Conservation (phyloP, 345 rosid species). For the Moricandia arvensis region DNA sequence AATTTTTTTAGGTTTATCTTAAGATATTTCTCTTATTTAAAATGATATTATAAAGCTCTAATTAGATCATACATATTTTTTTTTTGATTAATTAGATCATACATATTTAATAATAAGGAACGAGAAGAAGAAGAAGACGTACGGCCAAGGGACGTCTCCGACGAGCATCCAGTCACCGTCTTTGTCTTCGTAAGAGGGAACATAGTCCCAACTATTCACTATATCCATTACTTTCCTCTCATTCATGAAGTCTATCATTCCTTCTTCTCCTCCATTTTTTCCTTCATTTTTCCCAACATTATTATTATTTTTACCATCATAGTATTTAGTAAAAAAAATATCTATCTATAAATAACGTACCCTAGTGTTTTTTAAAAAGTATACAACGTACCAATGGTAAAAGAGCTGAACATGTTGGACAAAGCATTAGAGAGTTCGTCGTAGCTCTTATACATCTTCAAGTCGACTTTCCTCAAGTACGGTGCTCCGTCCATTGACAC, state of each 20-base stretch:
- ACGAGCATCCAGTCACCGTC: slow-evolving; percentile 98
- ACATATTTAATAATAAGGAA: not conserved
- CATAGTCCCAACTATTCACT: slow-evolving; percentile 68
- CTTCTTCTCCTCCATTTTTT: slow-evolving; percentile 73
- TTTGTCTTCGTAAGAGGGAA: slow-evolving; percentile 91
- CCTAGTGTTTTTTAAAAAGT: too few species aligned
- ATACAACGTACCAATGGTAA: slow-evolving; percentile 72
- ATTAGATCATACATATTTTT: too few species aligned
- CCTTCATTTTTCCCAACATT: slow-evolving; percentile 32
- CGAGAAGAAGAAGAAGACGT: slow-evolving; percentile 24
- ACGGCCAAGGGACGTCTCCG: slow-evolving; percentile 99
- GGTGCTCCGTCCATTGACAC: slow-evolving; percentile 97
- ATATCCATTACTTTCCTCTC: slow-evolving; percentile 69
- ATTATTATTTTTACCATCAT: not conserved
- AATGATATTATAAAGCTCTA: not conserved
- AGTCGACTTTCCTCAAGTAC: slow-evolving; percentile 83
- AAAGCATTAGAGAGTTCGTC: slow-evolving; percentile 68
- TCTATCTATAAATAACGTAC: not conserved
- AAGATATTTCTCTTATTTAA: too few species aligned
- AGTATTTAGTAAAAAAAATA: not conserved
- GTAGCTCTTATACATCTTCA: slow-evolving; percentile 68
- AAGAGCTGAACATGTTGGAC: slow-evolving; percentile 74
- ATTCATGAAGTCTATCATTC: slow-evolving; percentile 74
- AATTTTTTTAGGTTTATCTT: too few species aligned
- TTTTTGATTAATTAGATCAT: not conserved